Conservation (phyloP, 2,329 filamentous ascomycete genomes). For the Penicillium sp. region DNA sequence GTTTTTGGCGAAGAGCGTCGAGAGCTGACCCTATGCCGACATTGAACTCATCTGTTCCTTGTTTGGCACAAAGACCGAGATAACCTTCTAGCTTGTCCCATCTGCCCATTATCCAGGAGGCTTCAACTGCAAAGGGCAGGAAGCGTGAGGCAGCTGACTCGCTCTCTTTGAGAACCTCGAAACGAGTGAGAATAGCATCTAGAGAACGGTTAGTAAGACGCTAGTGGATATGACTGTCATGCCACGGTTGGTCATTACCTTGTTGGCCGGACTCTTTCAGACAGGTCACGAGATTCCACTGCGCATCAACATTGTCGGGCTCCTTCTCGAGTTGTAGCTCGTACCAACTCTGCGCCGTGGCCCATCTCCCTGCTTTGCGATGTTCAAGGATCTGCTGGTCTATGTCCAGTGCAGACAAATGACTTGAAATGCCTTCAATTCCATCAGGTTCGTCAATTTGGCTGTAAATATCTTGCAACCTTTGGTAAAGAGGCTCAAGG, state of each 20-base stretch:
- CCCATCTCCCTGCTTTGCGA: conserved; percentile 88
- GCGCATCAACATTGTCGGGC: conserved; percentile 71
- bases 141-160: conserved; percentile 57
- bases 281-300: conserved; percentile 79
- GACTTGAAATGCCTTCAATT: conserved; percentile 87
- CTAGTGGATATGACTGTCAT: background rate
- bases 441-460: conserved; percentile 98
- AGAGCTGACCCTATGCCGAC: conserved; percentile 70
- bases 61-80: conserved; percentile 41
- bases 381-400: conserved; percentile 92
- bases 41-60: conserved; percentile 66
- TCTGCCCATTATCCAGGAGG: conserved; percentile 82
- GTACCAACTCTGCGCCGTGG: conserved; percentile 95
- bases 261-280: conserved; percentile 94
- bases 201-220: background rate
- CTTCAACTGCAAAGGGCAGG: conserved; percentile 81
- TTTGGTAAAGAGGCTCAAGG: conserved; percentile 64
- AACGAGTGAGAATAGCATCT: conserved; percentile 83
- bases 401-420: conserved; percentile 80
- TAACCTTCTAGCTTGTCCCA: conserved; percentile 73
- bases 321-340: conserved; percentile 80
- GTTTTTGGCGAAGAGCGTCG: conserved; percentile 55
- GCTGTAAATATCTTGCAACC: conserved; percentile 88
- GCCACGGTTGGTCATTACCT: conserved; percentile 49
- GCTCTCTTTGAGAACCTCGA: conserved; percentile 65